Base-by-base conservation (phyloP, 208 protist genomes). In the Leishmania amazonensis region DNA sequence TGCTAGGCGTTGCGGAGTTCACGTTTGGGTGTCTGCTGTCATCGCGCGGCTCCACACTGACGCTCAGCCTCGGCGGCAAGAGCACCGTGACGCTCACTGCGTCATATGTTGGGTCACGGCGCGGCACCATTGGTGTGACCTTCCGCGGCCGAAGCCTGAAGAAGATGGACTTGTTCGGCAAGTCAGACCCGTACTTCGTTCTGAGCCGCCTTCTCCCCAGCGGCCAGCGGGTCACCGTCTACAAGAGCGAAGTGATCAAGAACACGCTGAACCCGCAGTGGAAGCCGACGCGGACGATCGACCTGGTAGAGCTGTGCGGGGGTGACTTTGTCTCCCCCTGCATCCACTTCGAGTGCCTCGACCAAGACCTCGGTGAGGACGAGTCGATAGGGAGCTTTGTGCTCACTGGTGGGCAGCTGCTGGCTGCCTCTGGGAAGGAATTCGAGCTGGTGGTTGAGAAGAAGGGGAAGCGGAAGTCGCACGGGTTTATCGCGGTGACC, bases 141-240 rank as follows among this genome's bases (percentile, higher is more conserved):
- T 78, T 91, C 53, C 38, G 76, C 40, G 88, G 83, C 17, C 72
- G 80, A 1, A 62, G 85, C 38, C 81, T 89, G 19, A 87, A 87
- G 80, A 87, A 87, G 68, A 91, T 89, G 85, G 67, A 88, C 57
- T 31, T 87, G n/a, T 83, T 91, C 62, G 60, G 81, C 54, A 89
- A 87, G 80, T 80, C 87, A 4, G 84, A 88, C 70, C 79, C 81
- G 24, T 87, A 82, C 71, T 79, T 91, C 47, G 28, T 81, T 24
- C n/a, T 90, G 5, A 54, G 68, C 31, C 83, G 85, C 35, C 65
- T 73, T 9, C 71, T 89, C 13, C 77, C 81, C 0, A 78, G 42
- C 17, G 83, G 85, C 0, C 82, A 87, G 65, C 38, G 49, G 38
- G 11, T n/a, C 2, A 51, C 68, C 45, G 62, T 85, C 24, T 91